A percentile compares a stretch with the other conserved stretches of the same genome.
These are phyloP conservation scores for Pleurotus eryngii DNA, from an alignment of 768 basidiomycete genomes.

Conservation along the genomic window DNA sequence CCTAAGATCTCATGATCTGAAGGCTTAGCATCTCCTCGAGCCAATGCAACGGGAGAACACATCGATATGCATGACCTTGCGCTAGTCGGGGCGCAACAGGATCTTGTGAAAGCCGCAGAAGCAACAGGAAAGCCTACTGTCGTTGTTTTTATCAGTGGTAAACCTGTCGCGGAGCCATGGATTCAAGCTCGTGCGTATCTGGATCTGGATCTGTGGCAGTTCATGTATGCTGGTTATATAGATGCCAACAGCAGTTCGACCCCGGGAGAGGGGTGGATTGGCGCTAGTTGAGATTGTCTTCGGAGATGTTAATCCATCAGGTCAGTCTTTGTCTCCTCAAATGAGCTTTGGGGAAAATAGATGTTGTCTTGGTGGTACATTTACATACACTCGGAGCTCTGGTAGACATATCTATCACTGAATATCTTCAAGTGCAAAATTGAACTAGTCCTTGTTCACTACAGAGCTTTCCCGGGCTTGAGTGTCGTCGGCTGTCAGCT, in stretches of 20 bases:
- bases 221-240: conserved; percentile 15
- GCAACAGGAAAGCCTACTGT: conserved; percentile 60
- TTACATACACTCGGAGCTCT: too few relatives aligned
- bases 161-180: conserved; percentile 71
- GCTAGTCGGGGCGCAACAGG: conserved; percentile 63
- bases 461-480: too few relatives aligned
- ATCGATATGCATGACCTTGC: conserved; percentile 60
- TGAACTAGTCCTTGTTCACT: too few relatives aligned
- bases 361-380: too few relatives aligned
- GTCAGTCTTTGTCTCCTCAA: conserved; percentile 24
- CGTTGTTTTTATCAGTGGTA: conserved; percentile 66
- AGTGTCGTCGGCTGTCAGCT: too few relatives aligned
- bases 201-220: neutral
- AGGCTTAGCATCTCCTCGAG: too few relatives aligned
- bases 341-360: neutral
- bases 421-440: too few relatives aligned
- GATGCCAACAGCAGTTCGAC: conserved; percentile 77
- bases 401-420: too few relatives aligned
- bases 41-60: conserved; percentile 69
- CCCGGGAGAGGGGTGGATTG: conserved; percentile 61
- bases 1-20: too few relatives aligned
- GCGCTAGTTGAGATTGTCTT: conserved; percentile 66
- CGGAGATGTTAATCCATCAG: conserved; percentile 66
- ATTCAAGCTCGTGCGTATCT: conserved; percentile 50
- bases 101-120: conserved; percentile 60